Percentiles rank a stretch among this genome's conserved stretches.
These are phyloP conservation scores for Laguncularia racemosa DNA, from an alignment of 345 rosid genomes.

Conservation along the genomic window DNA sequence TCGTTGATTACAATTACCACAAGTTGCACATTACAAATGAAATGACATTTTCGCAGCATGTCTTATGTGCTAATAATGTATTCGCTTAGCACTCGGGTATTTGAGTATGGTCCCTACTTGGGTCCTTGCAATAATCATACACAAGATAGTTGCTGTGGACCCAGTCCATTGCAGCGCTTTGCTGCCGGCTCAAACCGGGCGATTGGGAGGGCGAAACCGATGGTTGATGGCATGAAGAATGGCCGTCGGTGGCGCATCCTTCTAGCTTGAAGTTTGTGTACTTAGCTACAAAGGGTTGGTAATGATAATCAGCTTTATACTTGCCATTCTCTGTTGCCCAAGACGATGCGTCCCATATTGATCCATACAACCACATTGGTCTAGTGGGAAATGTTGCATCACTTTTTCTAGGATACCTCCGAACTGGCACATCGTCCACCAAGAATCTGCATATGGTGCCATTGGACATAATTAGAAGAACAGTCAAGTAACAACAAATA, in stretches of 20 bases:
- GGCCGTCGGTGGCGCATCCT: slow-evolving; percentile 37
- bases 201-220: slow-evolving; percentile 27
- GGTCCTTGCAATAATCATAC: slow-evolving; percentile 77
- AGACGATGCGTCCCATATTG: slow-evolving; percentile 92
- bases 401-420: slow-evolving; percentile 59
- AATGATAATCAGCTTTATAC: slow-evolving; percentile 63
- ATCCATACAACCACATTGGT: slow-evolving; percentile 88
- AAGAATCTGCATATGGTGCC: slow-evolving; percentile 39
- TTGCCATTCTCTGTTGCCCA: slow-evolving; percentile 95
- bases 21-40: too few relatives aligned
- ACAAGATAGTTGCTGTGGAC: slow-evolving; percentile 64
- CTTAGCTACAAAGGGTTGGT: slow-evolving; percentile 72
- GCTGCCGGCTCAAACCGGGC: slow-evolving; percentile 44
- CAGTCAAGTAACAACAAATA: not conserved
- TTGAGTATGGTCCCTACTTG: slow-evolving; percentile 59
- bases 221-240: slow-evolving; percentile 44
- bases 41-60: too few relatives aligned
- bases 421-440: slow-evolving; percentile 87
- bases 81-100: slow-evolving; percentile 59
- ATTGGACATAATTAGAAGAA: not conserved
- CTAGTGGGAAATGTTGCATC: slow-evolving; percentile 63
- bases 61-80: too few relatives aligned
- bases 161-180: slow-evolving; percentile 58
- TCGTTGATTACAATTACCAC: too few relatives aligned
- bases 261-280: slow-evolving; percentile 55